Evolutionary conservation across 768 basidiomycete species (phyloP).

Genomic region (Lentinula boryana): DNA sequence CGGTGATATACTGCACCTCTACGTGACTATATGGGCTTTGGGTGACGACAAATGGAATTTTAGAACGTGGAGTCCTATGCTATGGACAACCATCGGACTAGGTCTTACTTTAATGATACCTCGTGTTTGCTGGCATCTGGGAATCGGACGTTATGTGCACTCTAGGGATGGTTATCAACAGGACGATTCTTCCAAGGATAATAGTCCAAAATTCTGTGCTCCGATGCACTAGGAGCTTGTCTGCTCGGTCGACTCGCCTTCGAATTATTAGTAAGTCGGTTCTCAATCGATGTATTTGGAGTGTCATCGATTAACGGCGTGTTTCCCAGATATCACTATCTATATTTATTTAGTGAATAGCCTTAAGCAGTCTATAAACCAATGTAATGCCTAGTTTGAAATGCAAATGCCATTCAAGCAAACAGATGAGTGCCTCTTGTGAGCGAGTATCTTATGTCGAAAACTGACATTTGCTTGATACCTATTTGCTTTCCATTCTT

Average conservation of each 20-base stretch:
- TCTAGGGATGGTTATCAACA: conserved; percentile 41
- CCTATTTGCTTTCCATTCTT: too few species aligned
- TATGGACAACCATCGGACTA: conserved; percentile 60
- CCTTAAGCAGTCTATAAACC: conserved; percentile 6
- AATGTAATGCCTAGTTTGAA: conserved; percentile 7
- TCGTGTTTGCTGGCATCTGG: conserved; percentile 68
- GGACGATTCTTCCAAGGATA: background rate
- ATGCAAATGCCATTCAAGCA: too few species aligned
- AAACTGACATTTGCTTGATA: background rate
- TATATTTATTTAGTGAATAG: conserved; percentile 4
- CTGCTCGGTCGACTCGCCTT: background rate
- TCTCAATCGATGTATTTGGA: background rate
- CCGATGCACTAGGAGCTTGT: background rate
- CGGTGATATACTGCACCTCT: conserved; percentile 64
- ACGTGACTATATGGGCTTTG: conserved; percentile 67
- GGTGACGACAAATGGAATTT: conserved; percentile 66
- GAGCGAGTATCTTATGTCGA: background rate
- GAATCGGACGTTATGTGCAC: conserved; percentile 70
- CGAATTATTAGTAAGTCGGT: conserved; percentile 1
- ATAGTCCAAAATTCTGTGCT: conserved; percentile 2
- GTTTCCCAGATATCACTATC: conserved; percentile 1
- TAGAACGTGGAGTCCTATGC: conserved; percentile 57
- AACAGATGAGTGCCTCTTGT: background rate
- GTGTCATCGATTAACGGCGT: background rate
- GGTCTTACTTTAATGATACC: conserved; percentile 66